Conservation (phyloP, 306 rosid species). For the Hylodesmum podocarpum region DNA sequence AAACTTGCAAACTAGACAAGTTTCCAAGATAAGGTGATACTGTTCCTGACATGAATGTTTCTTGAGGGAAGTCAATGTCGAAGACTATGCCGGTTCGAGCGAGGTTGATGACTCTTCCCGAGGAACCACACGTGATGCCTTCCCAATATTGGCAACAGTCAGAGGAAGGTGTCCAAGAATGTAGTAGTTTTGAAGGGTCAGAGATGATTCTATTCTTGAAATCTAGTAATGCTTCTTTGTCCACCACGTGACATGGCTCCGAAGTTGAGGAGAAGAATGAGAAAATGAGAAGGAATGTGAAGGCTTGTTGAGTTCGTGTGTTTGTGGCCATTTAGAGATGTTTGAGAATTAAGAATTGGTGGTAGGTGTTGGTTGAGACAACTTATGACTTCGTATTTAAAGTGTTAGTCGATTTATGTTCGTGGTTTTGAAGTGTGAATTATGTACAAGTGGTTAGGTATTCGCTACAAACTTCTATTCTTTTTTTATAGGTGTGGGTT, state of each 20-base stretch:
- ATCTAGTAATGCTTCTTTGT: conserved; percentile 53
- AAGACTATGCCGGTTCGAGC: conserved; percentile 38
- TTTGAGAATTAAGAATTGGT: not conserved
- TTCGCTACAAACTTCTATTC: too few species aligned
- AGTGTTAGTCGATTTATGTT: not conserved
- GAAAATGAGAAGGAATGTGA: conserved; percentile 28
- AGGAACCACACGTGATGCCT: conserved; percentile 53
- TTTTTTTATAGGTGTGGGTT: too few species aligned
- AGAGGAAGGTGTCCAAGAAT: conserved; percentile 55
- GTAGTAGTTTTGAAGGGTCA: conserved; percentile 54
- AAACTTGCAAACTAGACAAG: conserved; percentile 47
- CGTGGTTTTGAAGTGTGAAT: not conserved
- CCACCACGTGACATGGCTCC: conserved; percentile 46
- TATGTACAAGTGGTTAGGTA: not conserved
- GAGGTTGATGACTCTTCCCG: conserved; percentile 51
- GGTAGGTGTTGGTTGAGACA: not conserved
- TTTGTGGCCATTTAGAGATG: not conserved
- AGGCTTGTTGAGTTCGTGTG: not conserved
- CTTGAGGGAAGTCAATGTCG: conserved; percentile 34
- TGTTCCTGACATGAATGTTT: conserved; percentile 55
- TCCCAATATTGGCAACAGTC: conserved; percentile 67
- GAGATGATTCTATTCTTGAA: conserved; percentile 50
- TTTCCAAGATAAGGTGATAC: conserved; percentile 70
- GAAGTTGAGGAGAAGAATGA: conserved; percentile 18
- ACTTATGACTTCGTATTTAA: not conserved